Percentiles rank a stretch among this genome's conserved stretches.
Evolutionary conservation across 75 land plant species (phyloP).

Genomic region (Sequoiadendron giganteum): DNA sequence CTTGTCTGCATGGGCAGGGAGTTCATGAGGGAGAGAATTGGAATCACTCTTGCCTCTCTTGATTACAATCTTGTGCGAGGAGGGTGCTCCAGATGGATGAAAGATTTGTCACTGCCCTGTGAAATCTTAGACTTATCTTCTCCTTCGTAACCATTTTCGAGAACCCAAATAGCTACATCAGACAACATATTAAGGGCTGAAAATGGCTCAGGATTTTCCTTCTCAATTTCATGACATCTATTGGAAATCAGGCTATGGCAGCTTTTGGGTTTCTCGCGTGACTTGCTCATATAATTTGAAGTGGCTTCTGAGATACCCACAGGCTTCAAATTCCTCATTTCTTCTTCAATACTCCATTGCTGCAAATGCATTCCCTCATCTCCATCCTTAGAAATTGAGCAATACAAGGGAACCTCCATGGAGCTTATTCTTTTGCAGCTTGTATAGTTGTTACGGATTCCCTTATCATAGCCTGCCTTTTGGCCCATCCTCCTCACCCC

Average conservation of each 20-base stretch:
- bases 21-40: background rate
- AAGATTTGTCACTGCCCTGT: background rate
- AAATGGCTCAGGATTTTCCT: background rate
- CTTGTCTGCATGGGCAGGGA: too few relatives aligned
- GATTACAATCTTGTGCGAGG: background rate
- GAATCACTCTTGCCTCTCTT: background rate
- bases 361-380: too few relatives aligned
- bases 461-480: background rate
- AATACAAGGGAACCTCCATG: too few relatives aligned
- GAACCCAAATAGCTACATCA: background rate
- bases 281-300: background rate
- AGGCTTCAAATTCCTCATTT: background rate
- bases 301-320: background rate
- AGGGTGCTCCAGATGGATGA: background rate
- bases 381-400: too few relatives aligned
- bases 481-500: background rate
- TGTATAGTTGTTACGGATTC: too few relatives aligned
- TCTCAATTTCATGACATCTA: background rate
- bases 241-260: background rate
- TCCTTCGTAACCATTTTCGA: background rate
- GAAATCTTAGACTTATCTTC: background rate
- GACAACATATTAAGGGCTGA: background rate
- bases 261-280: background rate
- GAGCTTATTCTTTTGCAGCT: too few relatives aligned
- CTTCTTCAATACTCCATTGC: background rate